Base-by-base conservation (phyloP, 768 basidiomycete species). In the Amanita muscaria region DNA sequence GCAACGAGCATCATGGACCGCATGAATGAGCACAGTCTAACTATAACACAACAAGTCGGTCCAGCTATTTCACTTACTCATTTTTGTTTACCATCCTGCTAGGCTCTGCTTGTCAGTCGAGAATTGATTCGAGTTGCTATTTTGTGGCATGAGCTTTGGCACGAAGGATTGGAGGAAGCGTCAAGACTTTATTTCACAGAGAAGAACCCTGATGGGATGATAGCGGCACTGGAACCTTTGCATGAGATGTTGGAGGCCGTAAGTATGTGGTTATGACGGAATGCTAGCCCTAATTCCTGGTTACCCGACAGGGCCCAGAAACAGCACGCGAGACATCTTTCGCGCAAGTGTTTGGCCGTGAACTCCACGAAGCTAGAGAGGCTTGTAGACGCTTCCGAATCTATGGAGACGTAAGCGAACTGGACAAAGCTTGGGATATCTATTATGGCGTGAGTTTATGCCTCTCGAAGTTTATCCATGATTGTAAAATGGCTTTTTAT, bases 401-500 rank as follows among this genome's bases (percentile, higher is more conserved):
- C 16, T 88, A 87, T 56, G 88, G 88, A 19, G 93, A 99, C 58
- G 74, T 79, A 45, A 80, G 78, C 40, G 91, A 97, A 58, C 67
- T 99, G 37, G 96, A 98, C 59, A 89, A 87, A 57, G 96, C 96
- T 24, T 99, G 96, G 96, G 96, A 98, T 56, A 92, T 97, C 21
- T 99, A 99, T 63, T 99, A 97, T 56, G 80, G 79, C 38, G 91
- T 90, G 57, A 50, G 81, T 31, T 38, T 43, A 15, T 37, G 14
- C 7, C 10, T 30, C n/a, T 7, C 27, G 16, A n/a, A n/a, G n/a
- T n/a, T n/a, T n/a, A n/a, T n/a, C n/a, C n/a, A n/a, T n/a, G n/a
- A n/a, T n/a, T n/a, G n/a, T n/a, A n/a, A n/a, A n/a, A n/a, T n/a
- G n/a, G n/a, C n/a, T n/a, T n/a, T n/a, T n/a, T n/a, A 43, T 5